These are phyloP conservation scores for Pseudozyma pruni DNA, from an alignment of 1,284 basidiomycete genomes.

Conservation along the genomic window DNA sequence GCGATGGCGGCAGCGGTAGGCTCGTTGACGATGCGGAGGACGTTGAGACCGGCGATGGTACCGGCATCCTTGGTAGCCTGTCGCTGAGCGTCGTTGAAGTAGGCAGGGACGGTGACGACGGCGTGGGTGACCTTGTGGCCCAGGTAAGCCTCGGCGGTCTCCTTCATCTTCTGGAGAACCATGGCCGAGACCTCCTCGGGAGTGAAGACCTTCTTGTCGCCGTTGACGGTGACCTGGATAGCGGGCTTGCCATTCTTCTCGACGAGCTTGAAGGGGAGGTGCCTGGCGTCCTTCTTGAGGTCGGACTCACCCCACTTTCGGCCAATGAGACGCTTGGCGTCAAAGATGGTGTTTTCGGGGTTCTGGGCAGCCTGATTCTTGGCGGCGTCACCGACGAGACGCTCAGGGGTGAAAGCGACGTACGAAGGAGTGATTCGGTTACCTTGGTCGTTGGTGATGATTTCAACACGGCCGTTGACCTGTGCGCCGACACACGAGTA, in stretches of 20 bases:
- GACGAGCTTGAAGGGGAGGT: slow-evolving; percentile 70
- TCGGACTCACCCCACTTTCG: slow-evolving; percentile 72
- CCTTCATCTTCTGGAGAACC: slow-evolving; percentile 98
- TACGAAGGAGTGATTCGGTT: slow-evolving; percentile 69
- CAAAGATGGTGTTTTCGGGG: slow-evolving; percentile 89
- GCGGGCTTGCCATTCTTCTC: slow-evolving; percentile 68
- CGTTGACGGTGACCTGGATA: slow-evolving; percentile 64
- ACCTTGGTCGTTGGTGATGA: slow-evolving; percentile 70
- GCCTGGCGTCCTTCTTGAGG: slow-evolving; percentile 69
- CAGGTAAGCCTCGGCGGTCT: slow-evolving; percentile 97
- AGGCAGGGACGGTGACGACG: slow-evolving; percentile 97
- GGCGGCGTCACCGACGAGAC: slow-evolving; percentile 76
- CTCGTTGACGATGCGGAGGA: slow-evolving; percentile 98
- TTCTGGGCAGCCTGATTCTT: slow-evolving; percentile 77
- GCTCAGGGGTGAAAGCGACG: slow-evolving; percentile 73
- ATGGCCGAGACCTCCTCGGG: slow-evolving; percentile 93
- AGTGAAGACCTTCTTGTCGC: slow-evolving; percentile 66
- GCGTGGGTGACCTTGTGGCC: slow-evolving; percentile 94
- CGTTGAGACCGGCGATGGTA: slow-evolving; percentile 92
- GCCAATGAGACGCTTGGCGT: slow-evolving; percentile 93
- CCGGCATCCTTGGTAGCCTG: slow-evolving; percentile 99
- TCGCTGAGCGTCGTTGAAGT: slow-evolving; percentile 93
- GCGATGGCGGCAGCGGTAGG: slow-evolving; percentile 94
- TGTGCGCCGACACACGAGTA: slow-evolving; percentile 77
- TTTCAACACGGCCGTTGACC: slow-evolving; percentile 73